phyloP scores from a whole-genome alignment of 2,329 filamentous ascomycete genomes.

The Zasmidium angulare region DNA sequence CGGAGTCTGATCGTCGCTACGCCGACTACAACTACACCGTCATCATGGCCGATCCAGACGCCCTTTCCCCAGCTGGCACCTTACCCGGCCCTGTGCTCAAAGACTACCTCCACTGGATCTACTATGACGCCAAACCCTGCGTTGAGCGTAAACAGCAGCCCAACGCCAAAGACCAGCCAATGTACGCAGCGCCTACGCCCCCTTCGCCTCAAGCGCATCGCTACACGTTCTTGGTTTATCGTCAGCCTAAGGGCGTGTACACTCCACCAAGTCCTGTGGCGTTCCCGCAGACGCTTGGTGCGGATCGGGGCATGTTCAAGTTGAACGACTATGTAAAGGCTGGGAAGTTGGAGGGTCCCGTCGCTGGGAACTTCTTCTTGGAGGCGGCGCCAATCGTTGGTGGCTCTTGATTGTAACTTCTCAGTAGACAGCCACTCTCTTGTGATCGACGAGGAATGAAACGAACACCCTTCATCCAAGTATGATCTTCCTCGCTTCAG shows the following conservation, averaged over 20 bases:
- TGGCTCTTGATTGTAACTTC: neutral
- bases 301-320: neutral
- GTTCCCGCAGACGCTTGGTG: neutral
- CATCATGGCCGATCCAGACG: neutral
- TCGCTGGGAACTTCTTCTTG: neutral
- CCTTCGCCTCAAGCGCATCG: neutral
- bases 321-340: neutral
- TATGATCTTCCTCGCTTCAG: neutral
- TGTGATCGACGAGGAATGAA: neutral
- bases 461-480: neutral
- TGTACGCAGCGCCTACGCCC: neutral
- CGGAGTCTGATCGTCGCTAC: neutral
- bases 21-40: neutral
- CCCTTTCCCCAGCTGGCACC: neutral
- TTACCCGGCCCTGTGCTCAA: neutral
- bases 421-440: too few relatives aligned
- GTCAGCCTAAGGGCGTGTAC: neutral
- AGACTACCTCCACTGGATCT: neutral
- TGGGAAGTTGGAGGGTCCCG: neutral
- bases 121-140: neutral
- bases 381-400: neutral
- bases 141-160: neutral
- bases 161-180: neutral
- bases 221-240: neutral
- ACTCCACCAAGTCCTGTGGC: neutral